Conservation (phyloP, 148 eudicot genomes). For the Silene conica region DNA sequence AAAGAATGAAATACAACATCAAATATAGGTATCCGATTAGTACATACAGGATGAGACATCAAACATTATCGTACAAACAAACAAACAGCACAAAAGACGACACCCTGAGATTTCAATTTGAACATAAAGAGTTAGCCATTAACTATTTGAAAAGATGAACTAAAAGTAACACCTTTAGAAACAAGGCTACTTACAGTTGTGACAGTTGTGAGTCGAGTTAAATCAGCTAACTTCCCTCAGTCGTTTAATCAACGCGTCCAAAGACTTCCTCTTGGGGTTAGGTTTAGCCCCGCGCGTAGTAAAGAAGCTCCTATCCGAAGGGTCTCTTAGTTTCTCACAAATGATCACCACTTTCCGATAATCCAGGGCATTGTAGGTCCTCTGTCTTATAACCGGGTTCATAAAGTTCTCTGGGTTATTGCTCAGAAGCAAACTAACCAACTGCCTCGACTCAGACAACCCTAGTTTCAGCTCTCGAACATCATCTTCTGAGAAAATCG, state of each 20-base stretch:
- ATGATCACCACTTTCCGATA: slow-evolving; percentile 76
- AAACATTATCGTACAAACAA: slow-evolving; percentile 30
- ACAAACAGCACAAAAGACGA: slow-evolving; percentile 12
- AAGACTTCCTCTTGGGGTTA: slow-evolving; percentile 86
- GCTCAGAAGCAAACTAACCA: slow-evolving; percentile 79
- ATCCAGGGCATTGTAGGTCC: slow-evolving; percentile 80
- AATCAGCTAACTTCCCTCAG: slow-evolving; percentile 85
- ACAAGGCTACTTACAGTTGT: slow-evolving; percentile 37
- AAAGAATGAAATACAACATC: slow-evolving; percentile 38
- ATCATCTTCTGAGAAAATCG: slow-evolving; percentile 65
- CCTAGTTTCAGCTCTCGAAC: slow-evolving; percentile 59
- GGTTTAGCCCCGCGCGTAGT: slow-evolving; percentile 70
- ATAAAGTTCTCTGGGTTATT: slow-evolving; percentile 86
- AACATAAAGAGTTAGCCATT: slow-evolving; percentile 27
- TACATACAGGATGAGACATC: slow-evolving; percentile 43
- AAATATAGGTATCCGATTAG: slow-evolving; percentile 24
- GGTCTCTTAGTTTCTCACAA: slow-evolving; percentile 86
- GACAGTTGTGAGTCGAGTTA: slow-evolving; percentile 26
- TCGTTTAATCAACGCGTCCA: slow-evolving; percentile 79
- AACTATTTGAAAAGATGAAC: slow-evolving; percentile 23
- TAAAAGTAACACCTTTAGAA: slow-evolving; percentile 28
- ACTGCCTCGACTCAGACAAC: slow-evolving; percentile 74
- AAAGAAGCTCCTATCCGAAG: slow-evolving; percentile 76
- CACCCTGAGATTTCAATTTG: slow-evolving; percentile 13
- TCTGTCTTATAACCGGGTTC: slow-evolving; percentile 88